These are phyloP conservation scores for Loxodes magnus DNA, from an alignment of 73 alveolate species.

Conservation along the genomic window DNA sequence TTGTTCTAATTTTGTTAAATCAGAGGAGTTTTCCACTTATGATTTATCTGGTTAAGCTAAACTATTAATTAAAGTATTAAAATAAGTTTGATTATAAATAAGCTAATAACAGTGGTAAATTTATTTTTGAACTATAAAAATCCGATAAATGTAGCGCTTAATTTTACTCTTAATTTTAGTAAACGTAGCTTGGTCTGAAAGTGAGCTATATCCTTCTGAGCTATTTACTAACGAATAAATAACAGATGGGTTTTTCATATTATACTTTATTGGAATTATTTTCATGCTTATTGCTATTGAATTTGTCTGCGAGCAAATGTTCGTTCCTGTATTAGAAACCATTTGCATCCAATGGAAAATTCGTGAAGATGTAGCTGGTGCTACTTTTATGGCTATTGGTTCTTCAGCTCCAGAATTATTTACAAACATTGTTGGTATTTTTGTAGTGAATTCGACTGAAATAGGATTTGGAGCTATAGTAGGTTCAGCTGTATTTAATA, in stretches of 20 bases:
- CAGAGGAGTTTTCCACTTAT: no score
- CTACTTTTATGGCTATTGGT: constrained; percentile 3
- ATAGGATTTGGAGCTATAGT: constrained; percentile 6
- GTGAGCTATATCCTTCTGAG: no score
- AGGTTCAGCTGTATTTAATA: no score
- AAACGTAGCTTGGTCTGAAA: no score
- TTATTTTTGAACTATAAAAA: no score
- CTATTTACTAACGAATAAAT: constrained; percentile 3
- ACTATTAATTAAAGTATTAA: no score
- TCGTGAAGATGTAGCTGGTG: constrained; percentile 4
- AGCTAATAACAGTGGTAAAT: no score
- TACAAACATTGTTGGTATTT: not conserved
- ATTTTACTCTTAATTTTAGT: no score
- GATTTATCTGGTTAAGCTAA: no score
- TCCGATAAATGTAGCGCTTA: no score
- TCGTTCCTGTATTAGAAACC: not conserved
- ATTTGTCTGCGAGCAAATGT: not conserved
- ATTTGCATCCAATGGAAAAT: not conserved
- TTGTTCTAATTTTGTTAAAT: no score
- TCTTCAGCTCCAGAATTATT: constrained; percentile 6
- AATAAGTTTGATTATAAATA: no score
- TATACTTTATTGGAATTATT: not conserved
- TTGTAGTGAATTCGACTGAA: not conserved
- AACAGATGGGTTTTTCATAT: not conserved
- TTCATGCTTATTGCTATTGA: not conserved